These are phyloP conservation scores for Colletotrichum somersetense DNA, from an alignment of 2,329 filamentous ascomycete species.

Conservation along the genomic window DNA sequence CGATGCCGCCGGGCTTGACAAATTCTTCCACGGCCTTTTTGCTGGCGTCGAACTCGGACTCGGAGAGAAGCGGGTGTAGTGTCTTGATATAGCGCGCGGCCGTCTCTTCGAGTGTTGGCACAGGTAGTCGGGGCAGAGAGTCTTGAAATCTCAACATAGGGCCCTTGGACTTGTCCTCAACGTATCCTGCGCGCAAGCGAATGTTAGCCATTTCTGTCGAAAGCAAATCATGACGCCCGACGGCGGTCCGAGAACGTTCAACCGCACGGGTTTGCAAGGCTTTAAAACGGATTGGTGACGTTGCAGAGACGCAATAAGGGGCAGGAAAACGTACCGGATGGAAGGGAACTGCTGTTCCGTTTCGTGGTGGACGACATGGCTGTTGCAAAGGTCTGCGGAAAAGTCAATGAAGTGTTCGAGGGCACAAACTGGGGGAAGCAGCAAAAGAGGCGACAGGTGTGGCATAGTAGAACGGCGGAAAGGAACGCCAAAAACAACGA, in stretches of 20 bases:
- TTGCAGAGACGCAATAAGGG: not conserved
- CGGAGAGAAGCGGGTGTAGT: conserved; percentile 79
- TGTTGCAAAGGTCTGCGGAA: conserved; percentile 46
- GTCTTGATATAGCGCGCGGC: conserved; percentile 84
- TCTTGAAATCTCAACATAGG: conserved; percentile 88
- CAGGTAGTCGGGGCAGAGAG: conserved; percentile 83
- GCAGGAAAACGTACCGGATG: conserved; percentile 57
- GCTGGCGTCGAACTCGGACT: conserved; percentile 76
- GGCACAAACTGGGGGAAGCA: conserved; percentile 13
- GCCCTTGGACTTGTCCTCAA: conserved; percentile 83
- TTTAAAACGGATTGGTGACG: not conserved
- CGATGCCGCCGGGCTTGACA: conserved; percentile 85
- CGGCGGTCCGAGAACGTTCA: not conserved
- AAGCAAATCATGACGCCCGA: conserved; percentile 6
- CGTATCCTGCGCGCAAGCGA: conserved; percentile 70
- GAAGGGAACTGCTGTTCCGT: conserved; percentile 70
- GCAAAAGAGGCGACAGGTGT: not conserved
- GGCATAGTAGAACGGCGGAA: conserved; percentile 2
- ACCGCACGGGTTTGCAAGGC: not conserved
- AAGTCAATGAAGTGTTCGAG: conserved; percentile 1
- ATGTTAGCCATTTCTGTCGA: conserved; percentile 11
- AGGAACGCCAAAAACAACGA: conserved; percentile 11
- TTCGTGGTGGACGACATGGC: conserved; percentile 66
- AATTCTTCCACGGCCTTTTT: conserved; percentile 91
- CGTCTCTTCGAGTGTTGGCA: conserved; percentile 86